Conservation (phyloP, 2,329 filamentous ascomycete species). For the Epichloe sp. region DNA sequence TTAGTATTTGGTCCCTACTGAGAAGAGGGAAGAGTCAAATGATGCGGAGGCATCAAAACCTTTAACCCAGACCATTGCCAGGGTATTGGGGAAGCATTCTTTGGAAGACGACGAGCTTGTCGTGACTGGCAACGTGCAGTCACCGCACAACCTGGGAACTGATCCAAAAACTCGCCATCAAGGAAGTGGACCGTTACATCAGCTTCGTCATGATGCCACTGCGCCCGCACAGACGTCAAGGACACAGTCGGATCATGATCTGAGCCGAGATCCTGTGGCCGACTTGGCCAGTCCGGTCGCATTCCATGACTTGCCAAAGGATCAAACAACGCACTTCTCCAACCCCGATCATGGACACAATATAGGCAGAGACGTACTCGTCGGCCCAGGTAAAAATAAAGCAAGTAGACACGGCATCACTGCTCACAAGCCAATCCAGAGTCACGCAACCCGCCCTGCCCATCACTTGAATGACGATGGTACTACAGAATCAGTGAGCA, state of each 20-base stretch:
- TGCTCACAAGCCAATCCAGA: not conserved
- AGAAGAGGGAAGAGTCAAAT: not conserved
- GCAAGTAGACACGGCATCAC: slow-evolving; percentile 4
- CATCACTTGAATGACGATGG: slow-evolving; percentile 6
- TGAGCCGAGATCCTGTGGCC: slow-evolving; percentile 5
- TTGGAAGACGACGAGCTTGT: slow-evolving; percentile 6
- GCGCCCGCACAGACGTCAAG: not conserved
- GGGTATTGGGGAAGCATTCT: slow-evolving; percentile 3
- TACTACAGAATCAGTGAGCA: not conserved
- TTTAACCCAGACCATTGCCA: not conserved
- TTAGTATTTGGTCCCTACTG: slow-evolving; percentile 8
- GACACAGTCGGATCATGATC: slow-evolving; percentile 1
- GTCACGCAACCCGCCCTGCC: not conserved
- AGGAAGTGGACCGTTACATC: slow-evolving; percentile 1
- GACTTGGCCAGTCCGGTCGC: not conserved
- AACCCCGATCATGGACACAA: slow-evolving; percentile 1
- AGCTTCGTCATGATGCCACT: slow-evolving; percentile 5
- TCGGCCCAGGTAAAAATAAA: not conserved
- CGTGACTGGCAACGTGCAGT: not conserved
- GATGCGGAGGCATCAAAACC: not conserved
- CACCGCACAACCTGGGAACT: slow-evolving; percentile 5
- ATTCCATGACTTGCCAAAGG: slow-evolving; percentile 2
- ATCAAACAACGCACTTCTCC: not conserved
- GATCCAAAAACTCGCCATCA: slow-evolving; percentile 2
- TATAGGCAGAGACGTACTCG: slow-evolving; percentile 3